Percentiles rank a stretch among this genome's conserved stretches.
These are phyloP conservation scores for Salvia splendens DNA, from an alignment of 257 asterid genomes.

Conservation along the genomic window DNA sequence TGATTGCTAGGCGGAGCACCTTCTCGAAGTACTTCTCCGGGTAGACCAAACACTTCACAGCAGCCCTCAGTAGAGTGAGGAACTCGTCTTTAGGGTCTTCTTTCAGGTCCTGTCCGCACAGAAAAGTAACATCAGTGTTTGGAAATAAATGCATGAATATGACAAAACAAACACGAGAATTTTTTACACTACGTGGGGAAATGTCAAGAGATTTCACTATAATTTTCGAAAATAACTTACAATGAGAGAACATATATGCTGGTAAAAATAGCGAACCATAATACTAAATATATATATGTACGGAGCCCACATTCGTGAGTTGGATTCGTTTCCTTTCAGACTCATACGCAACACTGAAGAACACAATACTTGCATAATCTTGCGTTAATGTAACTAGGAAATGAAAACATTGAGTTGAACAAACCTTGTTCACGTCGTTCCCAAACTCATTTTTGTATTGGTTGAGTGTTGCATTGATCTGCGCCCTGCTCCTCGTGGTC, in stretches of 20 bases:
- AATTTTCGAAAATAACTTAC: no score
- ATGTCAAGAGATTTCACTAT: no score
- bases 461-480: conserved; percentile 76
- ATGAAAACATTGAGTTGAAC: background rate
- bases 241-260: no score
- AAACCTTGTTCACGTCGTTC: conserved; percentile 71
- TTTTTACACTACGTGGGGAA: no score
- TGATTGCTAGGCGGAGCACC: conserved; percentile 62
- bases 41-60: conserved; percentile 65
- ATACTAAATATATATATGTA: no score
- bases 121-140: background rate
- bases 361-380: background rate
- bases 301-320: no score
- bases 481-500: conserved; percentile 89
- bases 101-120: conserved; percentile 66
- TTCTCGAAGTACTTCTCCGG: conserved; percentile 86
- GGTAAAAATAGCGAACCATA: no score
- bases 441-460: conserved; percentile 78
- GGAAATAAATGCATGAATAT: no score
- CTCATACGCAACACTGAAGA: background rate
- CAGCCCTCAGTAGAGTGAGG: conserved; percentile 54
- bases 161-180: no score
- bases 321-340: no score
- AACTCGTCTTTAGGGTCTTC: conserved; percentile 73
- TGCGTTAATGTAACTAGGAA: background rate